phyloP scores from a whole-genome alignment of 169 alveolate species.

The Plasmodium vivax region DNA sequence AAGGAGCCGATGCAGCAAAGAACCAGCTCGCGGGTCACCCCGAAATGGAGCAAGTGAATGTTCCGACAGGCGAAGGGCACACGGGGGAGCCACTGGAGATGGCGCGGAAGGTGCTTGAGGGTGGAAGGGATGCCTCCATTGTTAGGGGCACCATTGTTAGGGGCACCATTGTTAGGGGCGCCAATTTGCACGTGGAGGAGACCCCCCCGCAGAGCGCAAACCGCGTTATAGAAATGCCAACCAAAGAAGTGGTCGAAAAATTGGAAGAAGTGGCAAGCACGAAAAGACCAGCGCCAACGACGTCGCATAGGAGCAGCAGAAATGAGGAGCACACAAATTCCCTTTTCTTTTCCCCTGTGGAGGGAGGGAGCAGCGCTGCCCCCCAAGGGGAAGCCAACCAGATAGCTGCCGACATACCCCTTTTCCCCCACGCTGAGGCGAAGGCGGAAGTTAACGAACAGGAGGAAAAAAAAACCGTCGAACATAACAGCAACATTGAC shows the following conservation, averaged over 20 bases:
- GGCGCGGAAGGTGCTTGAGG: neutral
- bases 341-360: neutral
- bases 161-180: neutral
- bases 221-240: neutral
- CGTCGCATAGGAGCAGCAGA: neutral
- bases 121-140: neutral
- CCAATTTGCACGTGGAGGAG: neutral
- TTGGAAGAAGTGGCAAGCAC: neutral
- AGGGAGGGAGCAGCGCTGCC: neutral
- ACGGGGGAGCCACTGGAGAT: neutral
- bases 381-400: neutral
- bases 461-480: neutral
- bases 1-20: neutral
- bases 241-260: neutral
- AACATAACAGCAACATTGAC: slow-evolving; percentile 42
- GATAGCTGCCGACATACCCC: neutral
- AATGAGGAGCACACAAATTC: neutral
- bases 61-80: neutral
- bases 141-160: neutral
- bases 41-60: neutral
- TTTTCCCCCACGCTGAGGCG: neutral
- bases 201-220: neutral
- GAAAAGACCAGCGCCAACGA: neutral
- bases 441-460: neutral
- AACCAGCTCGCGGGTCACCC: neutral